Evolutionary conservation across 2,329 filamentous ascomycete species (phyloP).

Genomic region (Xylaria sp.): DNA sequence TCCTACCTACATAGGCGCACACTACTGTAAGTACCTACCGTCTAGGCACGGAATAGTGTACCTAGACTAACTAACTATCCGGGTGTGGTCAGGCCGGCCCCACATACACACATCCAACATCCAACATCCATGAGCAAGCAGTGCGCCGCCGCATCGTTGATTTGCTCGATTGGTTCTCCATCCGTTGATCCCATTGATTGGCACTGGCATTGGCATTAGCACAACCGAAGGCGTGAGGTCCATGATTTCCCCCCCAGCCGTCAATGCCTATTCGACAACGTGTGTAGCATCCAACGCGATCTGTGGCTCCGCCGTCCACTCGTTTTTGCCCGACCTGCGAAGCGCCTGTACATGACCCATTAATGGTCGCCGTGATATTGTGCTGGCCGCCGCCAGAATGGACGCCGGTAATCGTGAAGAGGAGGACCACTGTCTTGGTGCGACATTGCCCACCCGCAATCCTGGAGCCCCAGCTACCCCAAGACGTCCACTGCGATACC

Average conservation of each 20-base stretch:
- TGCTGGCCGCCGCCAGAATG: slow-evolving; percentile 56
- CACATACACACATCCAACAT: slow-evolving; percentile 25
- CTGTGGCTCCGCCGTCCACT: slow-evolving; percentile 40
- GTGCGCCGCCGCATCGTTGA: slow-evolving; percentile 28
- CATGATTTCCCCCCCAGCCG: slow-evolving; percentile 36
- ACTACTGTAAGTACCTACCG: not conserved
- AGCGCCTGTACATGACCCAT: slow-evolving; percentile 39
- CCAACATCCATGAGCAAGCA: slow-evolving; percentile 22
- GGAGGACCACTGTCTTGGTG: slow-evolving; percentile 53
- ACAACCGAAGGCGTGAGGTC: slow-evolving; percentile 30
- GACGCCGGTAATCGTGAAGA: slow-evolving; percentile 59
- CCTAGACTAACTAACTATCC: slow-evolving; percentile 4
- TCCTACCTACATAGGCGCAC: not conserved
- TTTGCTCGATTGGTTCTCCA: slow-evolving; percentile 39
- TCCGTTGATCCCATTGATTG: slow-evolving; percentile 46
- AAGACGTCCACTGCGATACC: slow-evolving; percentile 46
- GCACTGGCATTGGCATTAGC: slow-evolving; percentile 34
- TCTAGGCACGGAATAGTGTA: not conserved
- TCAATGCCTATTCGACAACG: slow-evolving; percentile 42
- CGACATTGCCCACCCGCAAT: slow-evolving; percentile 52
- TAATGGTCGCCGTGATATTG: slow-evolving; percentile 52
- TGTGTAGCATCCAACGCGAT: slow-evolving; percentile 39
- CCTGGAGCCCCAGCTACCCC: slow-evolving; percentile 48
- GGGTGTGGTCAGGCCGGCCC: slow-evolving; percentile 19
- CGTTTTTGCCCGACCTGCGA: slow-evolving; percentile 39